Base-by-base conservation (phyloP, 805 yeast genomes). In the Ogataea trehalophila region DNA sequence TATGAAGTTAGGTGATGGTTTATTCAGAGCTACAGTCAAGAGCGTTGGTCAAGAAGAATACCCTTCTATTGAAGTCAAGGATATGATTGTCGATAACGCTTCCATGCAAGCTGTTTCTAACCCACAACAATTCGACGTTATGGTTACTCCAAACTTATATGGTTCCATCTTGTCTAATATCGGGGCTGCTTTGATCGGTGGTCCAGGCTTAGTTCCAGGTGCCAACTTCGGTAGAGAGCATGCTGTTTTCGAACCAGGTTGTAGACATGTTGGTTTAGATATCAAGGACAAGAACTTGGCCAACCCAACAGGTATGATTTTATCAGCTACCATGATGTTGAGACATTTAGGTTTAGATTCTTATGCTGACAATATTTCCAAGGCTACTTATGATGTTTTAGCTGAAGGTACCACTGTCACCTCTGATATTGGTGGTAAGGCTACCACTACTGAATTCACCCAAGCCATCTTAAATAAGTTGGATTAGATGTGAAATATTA, bases 161-260 rank as follows among this genome's bases (percentile, higher is more conserved):
- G 99, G 99, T 75, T 86, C 97, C 66, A 92, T 92, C 65, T 76
- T 92, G 65, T 90, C 97, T 58, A 94, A 94, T 81, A 91, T 92
- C 63, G 99, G 98, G 76, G 96, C 98, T 59, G 99, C 94, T 56
- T 79, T 77, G 63, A 85, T 94, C 58, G 98, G 98, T 71, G 97
- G 97, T 61, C 97, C 98, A 68, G 98, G 98, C 72, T 78, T 92
- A 62, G 96, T 92, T 47, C 97, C 99, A 61, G 98, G 98, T 73
- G 97, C 95, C 65, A 89, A 90, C 79, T 91, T 87, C 59, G 99
- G 99, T 73, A 85, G 96, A 72, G 97, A 92, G 63, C 85, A 85
- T 70, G 98, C 98, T 48, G 95, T 92, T 53, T 92, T 94, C 72
- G 99, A 92, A 79, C 98, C 99, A 63, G 99, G 98, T 74, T 91